Evolutionary conservation across 495 filamentous ascomycete species (phyloP).

Genomic region (Cudoniella acicularis): DNA sequence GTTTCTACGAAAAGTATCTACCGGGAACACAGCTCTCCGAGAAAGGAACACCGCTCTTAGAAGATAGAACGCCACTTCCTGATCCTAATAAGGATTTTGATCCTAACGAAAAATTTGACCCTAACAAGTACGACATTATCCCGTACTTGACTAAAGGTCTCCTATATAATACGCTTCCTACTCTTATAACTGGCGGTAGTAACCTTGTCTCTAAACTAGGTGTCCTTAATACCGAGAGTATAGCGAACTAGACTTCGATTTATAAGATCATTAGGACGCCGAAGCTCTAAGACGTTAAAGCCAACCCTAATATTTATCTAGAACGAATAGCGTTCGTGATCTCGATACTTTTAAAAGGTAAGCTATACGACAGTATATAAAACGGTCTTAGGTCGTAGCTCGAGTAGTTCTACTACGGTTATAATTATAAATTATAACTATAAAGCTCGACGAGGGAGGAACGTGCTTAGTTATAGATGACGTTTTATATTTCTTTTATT

Average conservation of each 20-base stretch:
- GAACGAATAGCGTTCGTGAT: constrained; percentile 3
- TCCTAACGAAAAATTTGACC: not conserved
- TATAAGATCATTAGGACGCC: constrained; percentile 8
- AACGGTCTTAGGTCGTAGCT: not conserved
- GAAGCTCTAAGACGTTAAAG: not conserved
- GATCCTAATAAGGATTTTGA: not conserved
- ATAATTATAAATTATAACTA: not conserved
- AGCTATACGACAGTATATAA: not conserved
- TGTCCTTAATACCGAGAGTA: constrained; percentile 2
- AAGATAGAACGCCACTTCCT: constrained; percentile 2
- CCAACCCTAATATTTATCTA: not conserved
- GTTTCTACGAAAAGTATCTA: constrained; percentile 9
- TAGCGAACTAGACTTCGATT: constrained; percentile 1
- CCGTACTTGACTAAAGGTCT: constrained; percentile 8
- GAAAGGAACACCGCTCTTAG: not conserved
- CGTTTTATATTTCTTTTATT: not conserved
- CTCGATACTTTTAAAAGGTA: not conserved
- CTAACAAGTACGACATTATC: constrained; percentile 1
- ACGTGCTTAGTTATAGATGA: not conserved
- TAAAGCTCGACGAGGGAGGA: not conserved
- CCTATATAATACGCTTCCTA: constrained; percentile 6
- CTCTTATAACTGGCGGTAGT: constrained; percentile 1
- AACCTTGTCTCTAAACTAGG: constrained; percentile 1
- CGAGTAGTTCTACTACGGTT: not conserved
- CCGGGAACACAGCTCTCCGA: constrained; percentile 2